A percentile compares a stretch with the other conserved stretches of the same genome.
Conservation (phyloP, 163 green algal genomes). For the Botryococcus braunii region DNA sequence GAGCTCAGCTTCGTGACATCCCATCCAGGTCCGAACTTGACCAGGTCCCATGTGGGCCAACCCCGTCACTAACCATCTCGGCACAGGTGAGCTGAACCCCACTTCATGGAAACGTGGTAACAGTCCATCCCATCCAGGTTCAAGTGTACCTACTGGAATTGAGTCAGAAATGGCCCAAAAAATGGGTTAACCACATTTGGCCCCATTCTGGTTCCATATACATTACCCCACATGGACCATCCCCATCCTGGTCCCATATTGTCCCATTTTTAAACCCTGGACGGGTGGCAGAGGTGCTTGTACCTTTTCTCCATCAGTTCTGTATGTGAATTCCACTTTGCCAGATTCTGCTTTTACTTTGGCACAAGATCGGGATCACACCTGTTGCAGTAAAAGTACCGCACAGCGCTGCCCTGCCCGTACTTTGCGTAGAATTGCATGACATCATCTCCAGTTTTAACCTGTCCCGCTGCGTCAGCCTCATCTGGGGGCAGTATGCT, state of each 20-base stretch:
- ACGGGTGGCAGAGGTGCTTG: no score
- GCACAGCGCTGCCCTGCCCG: conserved; percentile 62
- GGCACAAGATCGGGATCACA: conserved; percentile 8
- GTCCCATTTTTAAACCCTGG: background rate
- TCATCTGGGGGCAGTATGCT: background rate
- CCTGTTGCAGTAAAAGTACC: conserved; percentile 81
- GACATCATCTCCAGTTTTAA: conserved; percentile 63
- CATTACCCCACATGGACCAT: background rate
- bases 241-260: background rate
- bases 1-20: no score
- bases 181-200: no score
- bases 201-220: background rate
- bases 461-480: conserved; percentile 1
- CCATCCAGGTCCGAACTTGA: no score
- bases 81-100: no score
- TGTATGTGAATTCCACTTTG: background rate
- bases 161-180: no score
- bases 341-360: background rate
- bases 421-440: conserved; percentile 71
- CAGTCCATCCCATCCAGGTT: no score
- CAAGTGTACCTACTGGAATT: no score
- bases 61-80: no score
- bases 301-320: background rate
- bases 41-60: no score
- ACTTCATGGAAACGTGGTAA: no score